phyloP scores from a whole-genome alignment of 148 eudicot genomes.

The Fallopia convolvulus region DNA sequence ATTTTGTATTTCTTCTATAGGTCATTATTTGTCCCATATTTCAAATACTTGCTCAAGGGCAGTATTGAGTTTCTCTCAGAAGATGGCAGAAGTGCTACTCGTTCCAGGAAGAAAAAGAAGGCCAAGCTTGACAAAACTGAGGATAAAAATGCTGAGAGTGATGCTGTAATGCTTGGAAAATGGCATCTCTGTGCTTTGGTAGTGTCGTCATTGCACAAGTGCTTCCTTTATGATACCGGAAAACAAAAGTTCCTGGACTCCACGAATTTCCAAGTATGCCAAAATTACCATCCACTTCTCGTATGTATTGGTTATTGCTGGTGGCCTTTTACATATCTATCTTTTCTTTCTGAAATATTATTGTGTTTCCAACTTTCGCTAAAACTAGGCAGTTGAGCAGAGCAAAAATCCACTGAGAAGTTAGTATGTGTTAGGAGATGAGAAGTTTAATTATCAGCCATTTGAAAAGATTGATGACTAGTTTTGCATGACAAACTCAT shows the following conservation, averaged over 20 bases:
- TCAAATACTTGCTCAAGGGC: constrained; percentile 73
- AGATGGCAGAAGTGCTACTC: constrained; percentile 27
- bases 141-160: constrained; percentile 19
- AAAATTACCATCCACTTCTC: not conserved
- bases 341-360: not conserved
- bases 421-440: not conserved
- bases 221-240: constrained; percentile 78
- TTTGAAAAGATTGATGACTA: not conserved
- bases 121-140: constrained; percentile 41
- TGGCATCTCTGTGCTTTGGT: constrained; percentile 84
- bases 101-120: constrained; percentile 64
- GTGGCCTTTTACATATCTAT: not conserved
- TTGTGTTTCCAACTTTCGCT: not conserved
- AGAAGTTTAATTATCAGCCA: not conserved
- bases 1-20: constrained; percentile 27
- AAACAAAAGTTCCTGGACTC: constrained; percentile 67
- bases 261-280: constrained; percentile 61
- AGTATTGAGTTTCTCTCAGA: constrained; percentile 54
- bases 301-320: not conserved
- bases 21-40: constrained; percentile 87
- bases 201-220: constrained; percentile 72
- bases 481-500: not conserved
- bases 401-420: not conserved
- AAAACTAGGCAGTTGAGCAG: not conserved
- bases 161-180: constrained; percentile 23